Conservation (phyloP, 2,329 filamentous ascomycete species). For the Verticillium albo-atrum region DNA sequence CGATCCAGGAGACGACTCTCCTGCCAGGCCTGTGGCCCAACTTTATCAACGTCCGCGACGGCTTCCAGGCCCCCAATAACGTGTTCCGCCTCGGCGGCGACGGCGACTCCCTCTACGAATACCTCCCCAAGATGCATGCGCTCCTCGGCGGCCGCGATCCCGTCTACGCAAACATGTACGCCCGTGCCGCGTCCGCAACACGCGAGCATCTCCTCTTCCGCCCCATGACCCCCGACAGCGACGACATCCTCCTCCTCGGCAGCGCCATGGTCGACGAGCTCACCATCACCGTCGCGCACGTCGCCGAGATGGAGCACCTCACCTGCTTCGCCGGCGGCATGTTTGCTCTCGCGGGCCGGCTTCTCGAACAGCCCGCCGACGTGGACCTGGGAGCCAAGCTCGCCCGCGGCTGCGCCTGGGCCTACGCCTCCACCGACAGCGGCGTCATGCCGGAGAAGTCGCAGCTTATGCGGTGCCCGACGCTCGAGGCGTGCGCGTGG, state of each 20-base stretch:
- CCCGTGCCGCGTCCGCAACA: conserved; percentile 48
- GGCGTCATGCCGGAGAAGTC: conserved; percentile 51
- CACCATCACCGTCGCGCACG: conserved; percentile 8
- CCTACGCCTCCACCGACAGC: conserved; percentile 40
- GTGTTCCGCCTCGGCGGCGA: conserved; percentile 32
- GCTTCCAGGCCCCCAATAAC: conserved; percentile 25
- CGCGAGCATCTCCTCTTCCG: conserved; percentile 57
- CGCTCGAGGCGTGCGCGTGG: not conserved
- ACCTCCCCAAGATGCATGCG: conserved; percentile 41
- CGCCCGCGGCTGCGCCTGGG: conserved; percentile 47
- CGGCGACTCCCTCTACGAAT: conserved; percentile 38
- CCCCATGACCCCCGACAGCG: conserved; percentile 42
- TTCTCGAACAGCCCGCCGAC: conserved; percentile 35
- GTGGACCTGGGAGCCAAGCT: conserved; percentile 39
- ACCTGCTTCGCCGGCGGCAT: conserved; percentile 48
- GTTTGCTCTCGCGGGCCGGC: conserved; percentile 42
- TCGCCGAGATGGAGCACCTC: conserved; percentile 38
- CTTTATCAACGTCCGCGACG: conserved; percentile 53
- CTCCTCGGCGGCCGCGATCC: conserved; percentile 52
- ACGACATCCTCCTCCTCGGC: conserved; percentile 51
- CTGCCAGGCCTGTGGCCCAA: conserved; percentile 73
- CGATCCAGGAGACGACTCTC: conserved; percentile 59
- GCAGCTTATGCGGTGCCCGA: conserved; percentile 33
- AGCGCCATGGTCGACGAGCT: conserved; percentile 19
- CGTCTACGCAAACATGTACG: conserved; percentile 54